Evolutionary conservation across 768 basidiomycete genomes (phyloP), one percentile per base, ranked within the genome.

Genomic region (Boletales sp.): DNA sequence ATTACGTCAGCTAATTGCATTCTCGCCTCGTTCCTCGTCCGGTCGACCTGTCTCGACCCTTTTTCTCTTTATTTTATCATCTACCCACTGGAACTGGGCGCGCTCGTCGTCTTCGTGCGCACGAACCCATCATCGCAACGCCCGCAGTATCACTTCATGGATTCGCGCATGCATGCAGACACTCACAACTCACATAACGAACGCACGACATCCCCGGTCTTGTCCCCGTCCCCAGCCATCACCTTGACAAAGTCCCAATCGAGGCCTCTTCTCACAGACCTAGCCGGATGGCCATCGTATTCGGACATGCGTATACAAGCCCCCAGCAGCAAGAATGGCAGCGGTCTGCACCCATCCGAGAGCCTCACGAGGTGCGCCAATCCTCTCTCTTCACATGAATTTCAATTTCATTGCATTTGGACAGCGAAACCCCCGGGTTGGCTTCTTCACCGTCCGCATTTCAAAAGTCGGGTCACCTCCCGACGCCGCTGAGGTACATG

Each of bases 401-500:
- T 19, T 29, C 52, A n/a, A 58, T 38, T 8, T 36, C 5, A 18
- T 42, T 19, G 24, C 6, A 8, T 35, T 14, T 40, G 24, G 19
- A 36, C 21, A 62, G 62, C 15, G 53, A 35, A 12, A 50, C 34
- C 5, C 47, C 53, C 31, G 45, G 40, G 27, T 43, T 17, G 38
- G 21, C 15, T n/a, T 51, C 46, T 35, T 19, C 36, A 9, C 43
- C 35, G 3, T 50, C 44, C 27, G 37, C 44, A 8, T 53, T 53
- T 40, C 60, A 47, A 45, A 65, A 47, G 48, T 45, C 53, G 45
- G 53, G 27, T 36, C 63, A 67, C 42, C 55, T 69, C 30, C 67
- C 67, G 13, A 67, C 66, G 13, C 67, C 66, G 8, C 63, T 63
- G 17, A 67, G 67, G 66, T 65, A 51, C n/a, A n/a, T 31, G 64